These are phyloP conservation scores for Cutaneotrichosporon cavernicola DNA, from an alignment of 1,284 basidiomycete species.

Conservation along the genomic window DNA sequence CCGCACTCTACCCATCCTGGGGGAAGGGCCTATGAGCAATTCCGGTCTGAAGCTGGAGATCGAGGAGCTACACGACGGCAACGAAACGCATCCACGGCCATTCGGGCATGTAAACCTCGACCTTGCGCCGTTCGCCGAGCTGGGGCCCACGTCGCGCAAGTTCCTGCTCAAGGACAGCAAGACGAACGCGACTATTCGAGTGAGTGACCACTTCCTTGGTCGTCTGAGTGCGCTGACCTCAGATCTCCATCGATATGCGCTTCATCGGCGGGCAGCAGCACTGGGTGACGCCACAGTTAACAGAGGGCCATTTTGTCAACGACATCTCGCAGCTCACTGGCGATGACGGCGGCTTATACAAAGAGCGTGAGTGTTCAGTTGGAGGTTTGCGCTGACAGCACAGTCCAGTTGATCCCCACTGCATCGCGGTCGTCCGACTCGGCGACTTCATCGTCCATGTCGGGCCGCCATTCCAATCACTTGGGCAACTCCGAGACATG, in stretches of 20 bases:
- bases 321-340: slow-evolving; percentile 36
- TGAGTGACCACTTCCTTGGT: slow-evolving; percentile 22
- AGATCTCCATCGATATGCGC: slow-evolving; percentile 48
- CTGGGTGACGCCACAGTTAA: slow-evolving; percentile 44
- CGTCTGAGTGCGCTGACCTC: slow-evolving; percentile 10
- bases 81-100: slow-evolving; percentile 5
- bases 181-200: slow-evolving; percentile 52
- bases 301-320: slow-evolving; percentile 44
- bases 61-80: slow-evolving; percentile 14
- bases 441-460: slow-evolving; percentile 13
- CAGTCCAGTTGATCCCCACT: slow-evolving; percentile 34
- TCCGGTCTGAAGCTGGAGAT: slow-evolving; percentile 43
- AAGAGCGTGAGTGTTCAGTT: slow-evolving; percentile 31
- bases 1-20: slow-evolving; percentile 34
- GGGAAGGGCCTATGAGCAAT: slow-evolving; percentile 41
- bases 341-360: slow-evolving; percentile 5
- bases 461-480: slow-evolving; percentile 4
- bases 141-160: slow-evolving; percentile 42
- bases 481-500: slow-evolving; percentile 12
- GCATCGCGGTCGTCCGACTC: slow-evolving; percentile 26
- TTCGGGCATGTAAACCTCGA: slow-evolving; percentile 51
- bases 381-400: neutral
- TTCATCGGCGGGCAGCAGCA: slow-evolving; percentile 44
- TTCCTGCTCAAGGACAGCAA: slow-evolving; percentile 48
- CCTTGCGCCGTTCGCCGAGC: slow-evolving; percentile 51